A percentile compares a stretch with the other conserved stretches of the same genome.
These are phyloP conservation scores for Allium cepa DNA, from an alignment of 106 monocot genomes.

Conservation along the genomic window DNA sequence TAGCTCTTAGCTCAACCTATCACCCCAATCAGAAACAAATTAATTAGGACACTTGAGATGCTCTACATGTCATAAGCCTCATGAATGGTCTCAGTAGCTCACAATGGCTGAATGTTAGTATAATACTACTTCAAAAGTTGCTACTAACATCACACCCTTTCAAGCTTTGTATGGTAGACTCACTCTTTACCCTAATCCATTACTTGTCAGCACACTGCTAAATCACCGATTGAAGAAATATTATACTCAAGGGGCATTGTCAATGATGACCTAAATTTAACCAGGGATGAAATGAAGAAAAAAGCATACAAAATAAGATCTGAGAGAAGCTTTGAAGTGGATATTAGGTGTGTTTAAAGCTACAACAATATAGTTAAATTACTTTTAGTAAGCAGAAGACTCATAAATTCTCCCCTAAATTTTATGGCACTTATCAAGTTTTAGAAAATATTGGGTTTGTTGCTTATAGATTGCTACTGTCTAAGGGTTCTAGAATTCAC, in stretches of 20 bases:
- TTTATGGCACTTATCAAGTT: neutral
- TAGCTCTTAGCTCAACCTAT: no score
- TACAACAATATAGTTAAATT: neutral
- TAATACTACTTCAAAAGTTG: no score
- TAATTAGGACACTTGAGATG: no score
- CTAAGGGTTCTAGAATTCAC: neutral
- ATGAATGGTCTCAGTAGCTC: no score
- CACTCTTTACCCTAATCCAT: neutral
- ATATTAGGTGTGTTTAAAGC: neutral
- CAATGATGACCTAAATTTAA: neutral
- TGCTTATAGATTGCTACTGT: neutral
- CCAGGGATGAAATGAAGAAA: neutral
- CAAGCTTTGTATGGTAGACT: neutral
- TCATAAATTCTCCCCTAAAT: neutral
- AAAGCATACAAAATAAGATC: neutral
- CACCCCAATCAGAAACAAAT: no score
- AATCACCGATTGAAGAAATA: neutral
- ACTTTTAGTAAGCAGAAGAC: neutral
- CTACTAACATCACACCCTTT: neutral
- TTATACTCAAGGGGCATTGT: neutral
- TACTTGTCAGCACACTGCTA: neutral
- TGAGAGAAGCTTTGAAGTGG: neutral
- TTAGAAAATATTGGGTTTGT: neutral
- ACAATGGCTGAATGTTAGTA: no score
- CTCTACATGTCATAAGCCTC: no score